A percentile compares a stretch with the other conserved stretches of the same genome.
These are phyloP conservation scores for Achlya hypogyna DNA, from an alignment of 352 stramenopile genomes.

Conservation along the genomic window DNA sequence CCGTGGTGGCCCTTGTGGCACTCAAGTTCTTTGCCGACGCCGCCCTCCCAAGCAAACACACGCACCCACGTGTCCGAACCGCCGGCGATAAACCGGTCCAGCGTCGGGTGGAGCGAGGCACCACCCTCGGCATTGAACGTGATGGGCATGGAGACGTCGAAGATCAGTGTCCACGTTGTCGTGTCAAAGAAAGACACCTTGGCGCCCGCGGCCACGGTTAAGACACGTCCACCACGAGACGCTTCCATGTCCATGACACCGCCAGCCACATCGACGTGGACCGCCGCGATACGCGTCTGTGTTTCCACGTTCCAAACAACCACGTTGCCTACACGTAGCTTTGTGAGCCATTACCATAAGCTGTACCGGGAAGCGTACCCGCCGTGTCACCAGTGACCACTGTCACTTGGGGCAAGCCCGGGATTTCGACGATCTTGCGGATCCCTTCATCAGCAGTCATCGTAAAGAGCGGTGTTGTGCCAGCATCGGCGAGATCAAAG, in stretches of 20 bases:
- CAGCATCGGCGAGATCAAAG: slow-evolving; percentile 64
- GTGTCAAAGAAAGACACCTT: slow-evolving; percentile 94
- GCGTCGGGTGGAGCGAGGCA: slow-evolving; percentile 76
- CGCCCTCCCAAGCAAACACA: slow-evolving; percentile 90
- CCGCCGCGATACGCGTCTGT: slow-evolving; percentile 32
- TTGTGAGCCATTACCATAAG: background rate
- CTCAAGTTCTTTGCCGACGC: slow-evolving; percentile 79
- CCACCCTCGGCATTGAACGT: slow-evolving; percentile 88
- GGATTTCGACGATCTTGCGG: slow-evolving; percentile 65
- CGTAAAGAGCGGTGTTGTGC: slow-evolving; percentile 32
- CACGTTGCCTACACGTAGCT: slow-evolving; percentile 21
- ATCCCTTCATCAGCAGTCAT: slow-evolving; percentile 61
- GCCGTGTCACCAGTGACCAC: slow-evolving; percentile 68
- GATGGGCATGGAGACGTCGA: slow-evolving; percentile 81
- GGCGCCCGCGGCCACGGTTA: slow-evolving; percentile 90
- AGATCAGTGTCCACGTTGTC: slow-evolving; percentile 65
- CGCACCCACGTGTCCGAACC: slow-evolving; percentile 95
- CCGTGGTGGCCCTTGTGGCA: slow-evolving; percentile 97
- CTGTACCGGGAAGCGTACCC: slow-evolving; percentile 26
- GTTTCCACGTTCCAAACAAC: slow-evolving; percentile 58
- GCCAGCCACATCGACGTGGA: slow-evolving; percentile 39
- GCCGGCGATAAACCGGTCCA: slow-evolving; percentile 84
- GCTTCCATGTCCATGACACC: slow-evolving; percentile 82
- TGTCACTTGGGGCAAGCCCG: slow-evolving; percentile 23
- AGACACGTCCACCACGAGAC: slow-evolving; percentile 44